Evolutionary conservation across 2,329 filamentous ascomycete species (phyloP), one percentile per base, ranked within the genome.

Genomic region (Hymenoscyphus infarciens): DNA sequence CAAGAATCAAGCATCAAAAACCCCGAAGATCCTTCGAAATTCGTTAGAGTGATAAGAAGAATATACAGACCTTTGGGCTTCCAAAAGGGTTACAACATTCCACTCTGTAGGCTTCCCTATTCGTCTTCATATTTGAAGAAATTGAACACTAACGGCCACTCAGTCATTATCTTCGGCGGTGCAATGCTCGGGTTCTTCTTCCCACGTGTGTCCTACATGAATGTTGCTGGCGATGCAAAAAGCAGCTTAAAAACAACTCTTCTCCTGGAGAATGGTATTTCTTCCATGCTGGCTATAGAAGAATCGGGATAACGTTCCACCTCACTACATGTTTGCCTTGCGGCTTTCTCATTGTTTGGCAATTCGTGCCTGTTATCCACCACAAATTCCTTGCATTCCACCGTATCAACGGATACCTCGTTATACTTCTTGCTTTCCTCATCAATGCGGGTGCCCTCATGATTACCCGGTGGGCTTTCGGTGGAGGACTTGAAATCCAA

Each of bases 21-120:
- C 4, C 1, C 15, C 3, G 35, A 39, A 8, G 16, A 16, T 16
- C 35, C 35, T 1, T 39, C 35, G 8, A 61, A 33, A 10, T 42
- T 56, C 22, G 59, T 61, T 2, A 19, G 13, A 8, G n/a, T n/a
- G 10, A 56, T 55, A 52, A 22, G 52, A 39, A 67, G 60, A 39
- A 52, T 89, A 80, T 70, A 90, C 82, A 72, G 86, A 86, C 8
- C 87, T 84, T 64, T 90, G 84, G n/a, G 84, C 78, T 62, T 83
- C 77, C 57, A 81, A 74, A 56, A 88, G 73, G 60, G 87, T 85
- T 66, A 84, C 79, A 33, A 82, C 75, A 67, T 85, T 85, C 52
- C 87, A 80, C 64, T 83, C 77, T 70, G 68, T 70, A 60, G 59
- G 63, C 42, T 19, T 7, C 5, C 35, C 45, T n/a, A 27, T n/a